Conservation (phyloP, 2,329 filamentous ascomycete genomes). For the Arthroderma sp. region DNA sequence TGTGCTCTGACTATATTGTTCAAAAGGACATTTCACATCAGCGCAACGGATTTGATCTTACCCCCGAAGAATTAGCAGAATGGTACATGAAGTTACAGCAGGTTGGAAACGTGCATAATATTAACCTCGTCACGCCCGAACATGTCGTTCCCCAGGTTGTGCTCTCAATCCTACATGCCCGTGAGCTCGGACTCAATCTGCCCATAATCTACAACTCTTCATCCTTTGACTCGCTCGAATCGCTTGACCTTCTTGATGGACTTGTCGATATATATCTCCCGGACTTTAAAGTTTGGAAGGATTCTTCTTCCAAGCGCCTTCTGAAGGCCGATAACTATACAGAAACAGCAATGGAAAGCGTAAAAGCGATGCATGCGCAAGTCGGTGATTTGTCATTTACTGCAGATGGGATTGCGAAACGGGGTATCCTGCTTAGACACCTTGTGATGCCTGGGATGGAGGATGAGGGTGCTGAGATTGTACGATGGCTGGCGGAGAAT, state of each 20-base stretch:
- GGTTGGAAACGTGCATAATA: constrained; percentile 72
- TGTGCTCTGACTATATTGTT: neutral
- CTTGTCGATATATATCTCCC: constrained; percentile 78
- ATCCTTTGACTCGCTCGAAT: constrained; percentile 62
- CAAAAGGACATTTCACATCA: constrained; percentile 60
- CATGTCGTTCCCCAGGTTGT: constrained; percentile 77
- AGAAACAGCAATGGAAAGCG: constrained; percentile 57
- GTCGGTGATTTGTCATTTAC: constrained; percentile 78
- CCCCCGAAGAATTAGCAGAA: constrained; percentile 62
- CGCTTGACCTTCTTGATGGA: constrained; percentile 59
- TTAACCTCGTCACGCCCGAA: constrained; percentile 77
- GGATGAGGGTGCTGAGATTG: constrained; percentile 58
- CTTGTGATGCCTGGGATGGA: constrained; percentile 75
- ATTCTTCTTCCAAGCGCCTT: constrained; percentile 52
- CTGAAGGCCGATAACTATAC: constrained; percentile 70
- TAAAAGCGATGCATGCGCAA: constrained; percentile 67
- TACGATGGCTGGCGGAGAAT: constrained; percentile 60
- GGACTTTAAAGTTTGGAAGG: constrained; percentile 73
- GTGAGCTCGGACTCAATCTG: constrained; percentile 53
- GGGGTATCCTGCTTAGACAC: constrained; percentile 61
- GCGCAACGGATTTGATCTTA: constrained; percentile 66
- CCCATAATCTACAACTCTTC: constrained; percentile 80
- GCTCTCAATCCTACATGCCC: constrained; percentile 60
- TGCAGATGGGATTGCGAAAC: constrained; percentile 65
- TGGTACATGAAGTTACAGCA: constrained; percentile 77